phyloP scores from a whole-genome alignment of 768 basidiomycete species.

The Phanerodontia chrysosporium region DNA sequence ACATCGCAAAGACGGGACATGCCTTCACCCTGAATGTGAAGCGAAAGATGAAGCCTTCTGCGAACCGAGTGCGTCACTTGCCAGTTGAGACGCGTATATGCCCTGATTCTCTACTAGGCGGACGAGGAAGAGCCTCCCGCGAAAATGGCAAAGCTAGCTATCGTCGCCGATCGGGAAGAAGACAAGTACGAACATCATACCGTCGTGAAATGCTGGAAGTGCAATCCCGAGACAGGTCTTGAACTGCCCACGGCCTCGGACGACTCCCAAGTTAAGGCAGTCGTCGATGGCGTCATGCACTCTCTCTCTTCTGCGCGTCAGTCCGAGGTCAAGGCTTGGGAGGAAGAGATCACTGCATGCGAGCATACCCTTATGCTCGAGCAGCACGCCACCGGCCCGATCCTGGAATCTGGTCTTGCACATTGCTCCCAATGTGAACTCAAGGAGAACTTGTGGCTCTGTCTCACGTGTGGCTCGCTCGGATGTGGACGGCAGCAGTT shows the following conservation, averaged over 20 bases:
- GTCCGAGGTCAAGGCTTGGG: conserved; percentile 96
- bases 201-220: conserved; percentile 71
- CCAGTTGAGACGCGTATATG: neutral
- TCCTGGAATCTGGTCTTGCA: conserved; percentile 62
- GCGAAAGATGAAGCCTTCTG: conserved; percentile 59
- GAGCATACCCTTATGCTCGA: conserved; percentile 66
- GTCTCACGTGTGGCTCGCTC: conserved; percentile 84
- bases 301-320: conserved; percentile 88
- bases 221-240: conserved; percentile 47
- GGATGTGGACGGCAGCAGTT: conserved; percentile 87
- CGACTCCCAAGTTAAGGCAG: conserved; percentile 42
- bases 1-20: conserved; percentile 72
- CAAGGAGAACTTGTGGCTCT: conserved; percentile 93
- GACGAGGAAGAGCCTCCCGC: conserved; percentile 80
- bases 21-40: conserved; percentile 75
- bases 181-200: conserved; percentile 78
- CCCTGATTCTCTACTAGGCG: conserved; percentile 34
- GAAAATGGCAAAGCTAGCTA: conserved; percentile 88
- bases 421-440: conserved; percentile 82
- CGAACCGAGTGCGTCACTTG: conserved; percentile 56
- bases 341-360: conserved; percentile 88
- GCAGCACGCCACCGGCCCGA: conserved; percentile 44
- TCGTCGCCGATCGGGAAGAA: conserved; percentile 80
- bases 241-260: conserved; percentile 38
- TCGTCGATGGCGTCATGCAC: conserved; percentile 68